Conservation (phyloP, 495 filamentous ascomycete species). For the Cercophora sp. region DNA sequence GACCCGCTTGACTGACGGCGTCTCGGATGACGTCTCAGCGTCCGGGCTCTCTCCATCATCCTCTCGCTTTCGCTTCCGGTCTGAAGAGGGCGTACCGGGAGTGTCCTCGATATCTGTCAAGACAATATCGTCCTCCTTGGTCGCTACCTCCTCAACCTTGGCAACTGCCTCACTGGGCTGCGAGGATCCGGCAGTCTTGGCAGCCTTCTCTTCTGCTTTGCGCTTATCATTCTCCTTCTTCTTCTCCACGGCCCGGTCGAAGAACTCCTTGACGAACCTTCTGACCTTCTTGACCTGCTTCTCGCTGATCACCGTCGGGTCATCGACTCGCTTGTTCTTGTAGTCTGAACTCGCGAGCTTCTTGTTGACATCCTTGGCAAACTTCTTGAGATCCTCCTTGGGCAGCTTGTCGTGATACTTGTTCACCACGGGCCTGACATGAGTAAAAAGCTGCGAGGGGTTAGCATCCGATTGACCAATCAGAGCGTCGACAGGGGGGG, state of each 20-base stretch:
- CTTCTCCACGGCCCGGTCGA: conserved; percentile 79
- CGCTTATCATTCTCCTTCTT: conserved; percentile 63
- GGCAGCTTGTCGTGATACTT: conserved; percentile 81
- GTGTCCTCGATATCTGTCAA: conserved; percentile 40
- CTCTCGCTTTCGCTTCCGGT: conserved; percentile 63
- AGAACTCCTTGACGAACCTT: conserved; percentile 73
- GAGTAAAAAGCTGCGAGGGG: conserved; percentile 63
- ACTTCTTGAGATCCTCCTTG: conserved; percentile 81
- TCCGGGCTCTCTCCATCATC: conserved; percentile 30
- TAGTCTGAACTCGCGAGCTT: conserved; percentile 86
- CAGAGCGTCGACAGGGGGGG: too few species aligned
- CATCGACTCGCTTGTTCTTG: conserved; percentile 76
- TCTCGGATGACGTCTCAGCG: conserved; percentile 38
- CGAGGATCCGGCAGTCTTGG: neutral
- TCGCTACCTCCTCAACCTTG: conserved; percentile 21
- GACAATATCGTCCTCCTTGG: conserved; percentile 25
- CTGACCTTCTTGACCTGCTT: conserved; percentile 80
- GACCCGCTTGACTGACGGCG: conserved; percentile 44
- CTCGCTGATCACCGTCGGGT: conserved; percentile 68
- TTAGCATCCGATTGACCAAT: conserved; percentile 5
- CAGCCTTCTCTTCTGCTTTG: conserved; percentile 43
- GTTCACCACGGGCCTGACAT: conserved; percentile 78
- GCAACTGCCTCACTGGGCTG: conserved; percentile 17
- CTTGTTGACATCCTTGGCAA: conserved; percentile 81
- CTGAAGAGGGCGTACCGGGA: conserved; percentile 23